These are phyloP conservation scores for Fragaria ananassa DNA, from an alignment of 306 rosid genomes.

Conservation along the genomic window DNA sequence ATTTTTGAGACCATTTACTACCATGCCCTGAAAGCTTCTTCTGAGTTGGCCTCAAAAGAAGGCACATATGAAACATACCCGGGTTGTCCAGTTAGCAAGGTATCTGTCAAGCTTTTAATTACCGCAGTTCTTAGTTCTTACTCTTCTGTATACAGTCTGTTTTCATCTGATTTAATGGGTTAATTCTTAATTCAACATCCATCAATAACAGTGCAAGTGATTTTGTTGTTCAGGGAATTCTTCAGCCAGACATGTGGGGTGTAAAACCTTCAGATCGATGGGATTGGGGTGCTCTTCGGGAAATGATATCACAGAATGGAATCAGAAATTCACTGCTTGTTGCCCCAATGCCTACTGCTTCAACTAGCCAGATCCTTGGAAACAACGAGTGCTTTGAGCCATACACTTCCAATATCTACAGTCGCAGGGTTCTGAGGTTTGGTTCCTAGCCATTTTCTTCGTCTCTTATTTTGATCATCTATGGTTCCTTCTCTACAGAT, in stretches of 20 bases:
- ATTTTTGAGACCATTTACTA: conserved; percentile 90
- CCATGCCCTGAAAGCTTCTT: conserved; percentile 71
- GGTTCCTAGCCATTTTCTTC: conserved; percentile 3
- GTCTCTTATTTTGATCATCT: neutral
- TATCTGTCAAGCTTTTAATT: conserved; percentile 18
- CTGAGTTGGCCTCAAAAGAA: conserved; percentile 67
- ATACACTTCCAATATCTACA: conserved; percentile 84
- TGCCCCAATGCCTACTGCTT: conserved; percentile 93
- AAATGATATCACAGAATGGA: conserved; percentile 50
- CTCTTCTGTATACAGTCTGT: neutral
- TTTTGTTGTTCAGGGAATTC: conserved; percentile 56
- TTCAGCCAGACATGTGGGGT: conserved; percentile 91
- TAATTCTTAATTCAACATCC: neutral
- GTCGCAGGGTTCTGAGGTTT: conserved; percentile 80
- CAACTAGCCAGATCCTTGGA: conserved; percentile 91
- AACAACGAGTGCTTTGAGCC: conserved; percentile 96
- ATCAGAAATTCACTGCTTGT: conserved; percentile 84
- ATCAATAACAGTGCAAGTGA: neutral
- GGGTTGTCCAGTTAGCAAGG: conserved; percentile 90
- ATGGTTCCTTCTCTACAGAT: neutral
- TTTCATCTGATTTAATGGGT: neutral
- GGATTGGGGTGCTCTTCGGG: conserved; percentile 69
- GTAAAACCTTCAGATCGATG: conserved; percentile 63
- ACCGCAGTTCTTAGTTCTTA: neutral
- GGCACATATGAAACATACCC: conserved; percentile 76